phyloP scores from a whole-genome alignment of 2,329 filamentous ascomycete genomes.

The Fusarium drepaniforme region DNA sequence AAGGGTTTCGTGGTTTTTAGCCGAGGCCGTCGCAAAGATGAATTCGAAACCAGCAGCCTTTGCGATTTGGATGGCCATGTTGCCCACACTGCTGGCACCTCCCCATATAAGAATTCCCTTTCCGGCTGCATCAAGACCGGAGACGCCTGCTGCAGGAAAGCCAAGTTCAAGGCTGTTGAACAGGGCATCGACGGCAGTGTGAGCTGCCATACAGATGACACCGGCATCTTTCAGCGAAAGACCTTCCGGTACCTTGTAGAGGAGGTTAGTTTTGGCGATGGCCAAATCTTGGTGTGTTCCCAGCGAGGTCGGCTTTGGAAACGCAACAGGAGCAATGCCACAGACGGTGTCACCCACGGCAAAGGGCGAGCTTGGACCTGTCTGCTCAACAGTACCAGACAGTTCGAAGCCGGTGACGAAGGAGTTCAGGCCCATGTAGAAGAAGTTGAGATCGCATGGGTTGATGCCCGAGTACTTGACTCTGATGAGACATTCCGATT shows the following conservation, averaged over 20 bases:
- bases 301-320: not conserved
- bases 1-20: slow-evolving; percentile 5
- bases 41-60: slow-evolving; percentile 19
- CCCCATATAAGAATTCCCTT: slow-evolving; percentile 20
- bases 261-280: not conserved
- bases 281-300: not conserved
- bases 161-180: slow-evolving; percentile 4
- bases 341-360: not conserved
- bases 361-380: not conserved
- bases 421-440: not conserved
- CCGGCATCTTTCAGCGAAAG: not conserved
- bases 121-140: not conserved
- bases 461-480: not conserved
- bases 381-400: not conserved
- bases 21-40: slow-evolving; percentile 16
- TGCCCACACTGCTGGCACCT: slow-evolving; percentile 3
- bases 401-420: not conserved
- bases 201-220: not conserved
- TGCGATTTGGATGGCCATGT: slow-evolving; percentile 18
- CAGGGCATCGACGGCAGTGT: not conserved
- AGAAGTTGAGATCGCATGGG: not conserved
- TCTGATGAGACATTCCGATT: not conserved
- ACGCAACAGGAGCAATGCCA: not conserved
- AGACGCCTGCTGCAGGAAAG: not conserved
- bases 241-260: not conserved